Conservation (phyloP, 768 basidiomycete species). For the Mycena leptocephala region DNA sequence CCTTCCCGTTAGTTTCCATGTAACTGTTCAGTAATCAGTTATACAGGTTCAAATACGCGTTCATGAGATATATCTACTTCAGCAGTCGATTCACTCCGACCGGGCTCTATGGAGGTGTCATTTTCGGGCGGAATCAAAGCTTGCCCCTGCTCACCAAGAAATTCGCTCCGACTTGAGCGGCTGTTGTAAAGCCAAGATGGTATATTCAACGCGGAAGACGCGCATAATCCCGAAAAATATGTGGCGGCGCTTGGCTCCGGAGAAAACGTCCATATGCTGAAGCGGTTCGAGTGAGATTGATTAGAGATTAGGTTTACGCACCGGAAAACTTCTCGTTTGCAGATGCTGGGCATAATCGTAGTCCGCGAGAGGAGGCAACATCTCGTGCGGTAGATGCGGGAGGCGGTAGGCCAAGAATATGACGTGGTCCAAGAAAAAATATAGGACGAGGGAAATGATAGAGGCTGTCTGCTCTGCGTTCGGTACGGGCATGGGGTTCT, state of each 20-base stretch:
- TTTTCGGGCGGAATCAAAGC: not conserved
- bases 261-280: constrained; percentile 31
- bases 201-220: constrained; percentile 37
- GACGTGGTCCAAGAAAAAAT: constrained; percentile 69
- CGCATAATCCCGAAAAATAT: constrained; percentile 51
- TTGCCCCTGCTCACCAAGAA: not conserved
- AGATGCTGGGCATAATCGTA: constrained; percentile 58
- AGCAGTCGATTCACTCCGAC: constrained; percentile 36
- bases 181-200: constrained; percentile 20
- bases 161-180: constrained; percentile 12
- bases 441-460: constrained; percentile 58
- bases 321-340: constrained; percentile 48
- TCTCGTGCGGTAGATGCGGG: constrained; percentile 62
- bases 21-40: constrained; percentile 46
- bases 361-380: constrained; percentile 76
- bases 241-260: constrained; percentile 49
- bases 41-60: not conserved
- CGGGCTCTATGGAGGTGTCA: constrained; percentile 14
- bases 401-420: constrained; percentile 59
- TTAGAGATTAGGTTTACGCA: constrained; percentile 36
- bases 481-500: constrained; percentile 40
- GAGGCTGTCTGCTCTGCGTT: constrained; percentile 69
- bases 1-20: constrained; percentile 61
- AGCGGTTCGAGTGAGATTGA: not conserved
- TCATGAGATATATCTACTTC: constrained; percentile 1